Conservation (phyloP, 2,329 filamentous ascomycete genomes). For the Diaporthe helianthi region DNA sequence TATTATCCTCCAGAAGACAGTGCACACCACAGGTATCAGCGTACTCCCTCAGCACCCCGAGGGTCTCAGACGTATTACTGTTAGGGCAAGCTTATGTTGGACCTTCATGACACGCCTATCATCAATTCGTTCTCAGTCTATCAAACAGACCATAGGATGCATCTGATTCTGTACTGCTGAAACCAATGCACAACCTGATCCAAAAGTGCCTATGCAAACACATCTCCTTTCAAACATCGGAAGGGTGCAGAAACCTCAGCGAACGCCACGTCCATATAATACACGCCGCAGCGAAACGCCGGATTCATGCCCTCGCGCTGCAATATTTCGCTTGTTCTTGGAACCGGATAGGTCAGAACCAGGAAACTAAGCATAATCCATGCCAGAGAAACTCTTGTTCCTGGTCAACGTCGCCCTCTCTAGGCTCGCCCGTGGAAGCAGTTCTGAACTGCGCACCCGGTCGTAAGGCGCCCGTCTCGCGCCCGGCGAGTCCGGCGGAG, state of each 20-base stretch:
- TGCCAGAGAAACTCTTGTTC: constrained; percentile 57
- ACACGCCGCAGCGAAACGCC: neutral
- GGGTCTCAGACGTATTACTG: too few relatives aligned
- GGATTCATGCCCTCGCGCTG: neutral
- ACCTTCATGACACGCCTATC: neutral
- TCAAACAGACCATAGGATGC: neutral
- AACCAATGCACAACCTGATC: neutral
- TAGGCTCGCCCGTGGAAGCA: constrained; percentile 49
- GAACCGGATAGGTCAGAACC: neutral
- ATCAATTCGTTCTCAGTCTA: neutral
- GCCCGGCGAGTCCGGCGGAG: constrained; percentile 10
- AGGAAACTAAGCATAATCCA: constrained; percentile 49
- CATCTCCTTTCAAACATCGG: too few relatives aligned
- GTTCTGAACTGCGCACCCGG: constrained; percentile 40
- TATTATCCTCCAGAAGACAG: neutral
- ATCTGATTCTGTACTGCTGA: neutral
- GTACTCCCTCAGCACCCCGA: neutral
- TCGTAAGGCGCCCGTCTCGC: constrained; percentile 27
- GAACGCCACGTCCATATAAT: neutral
- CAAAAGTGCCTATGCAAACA: neutral
- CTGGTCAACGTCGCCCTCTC: constrained; percentile 55
- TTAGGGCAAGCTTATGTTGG: neutral
- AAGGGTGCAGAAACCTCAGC: neutral
- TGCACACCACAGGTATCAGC: neutral
- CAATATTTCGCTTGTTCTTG: neutral